These are phyloP conservation scores for Seminavis robusta DNA, from an alignment of 108 stramenopile species.

Conservation along the genomic window DNA sequence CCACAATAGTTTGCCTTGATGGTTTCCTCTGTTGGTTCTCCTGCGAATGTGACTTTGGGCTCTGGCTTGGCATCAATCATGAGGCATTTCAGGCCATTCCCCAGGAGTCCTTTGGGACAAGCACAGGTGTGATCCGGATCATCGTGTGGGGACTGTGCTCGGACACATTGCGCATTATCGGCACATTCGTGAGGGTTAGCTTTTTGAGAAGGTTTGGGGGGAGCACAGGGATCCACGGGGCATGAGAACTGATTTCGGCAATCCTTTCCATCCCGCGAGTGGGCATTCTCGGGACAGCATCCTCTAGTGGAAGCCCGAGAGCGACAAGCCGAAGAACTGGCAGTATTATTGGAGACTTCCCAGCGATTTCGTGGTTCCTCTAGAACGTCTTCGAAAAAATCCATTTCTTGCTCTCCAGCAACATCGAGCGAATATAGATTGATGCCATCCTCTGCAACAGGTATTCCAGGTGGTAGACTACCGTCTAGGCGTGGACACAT, in stretches of 20 bases:
- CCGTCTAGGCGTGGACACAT: conserved; percentile 53
- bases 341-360: conserved; percentile 55
- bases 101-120: conserved; percentile 73
- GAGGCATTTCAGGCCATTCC: conserved; percentile 66
- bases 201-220: not conserved
- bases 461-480: not conserved
- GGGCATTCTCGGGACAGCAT: conserved; percentile 47
- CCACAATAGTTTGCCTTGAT: conserved; percentile 73
- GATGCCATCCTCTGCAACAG: not conserved
- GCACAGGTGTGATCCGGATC: conserved; percentile 52
- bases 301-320: conserved; percentile 39
- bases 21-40: conserved; percentile 76
- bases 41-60: conserved; percentile 80
- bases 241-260: conserved; percentile 63
- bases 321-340: conserved; percentile 51
- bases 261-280: conserved; percentile 46
- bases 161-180: conserved; percentile 53
- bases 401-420: no score
- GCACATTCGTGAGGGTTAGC: conserved; percentile 42
- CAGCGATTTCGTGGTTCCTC: conserved; percentile 42
- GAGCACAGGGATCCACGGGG: conserved; percentile 66
- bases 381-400: conserved; percentile 34
- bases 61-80: conserved; percentile 33
- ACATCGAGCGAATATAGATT: conserved; percentile 17
- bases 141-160: conserved; percentile 36